phyloP scores from a whole-genome alignment of 805 yeast species.

The Starmerella riodocensis region DNA sequence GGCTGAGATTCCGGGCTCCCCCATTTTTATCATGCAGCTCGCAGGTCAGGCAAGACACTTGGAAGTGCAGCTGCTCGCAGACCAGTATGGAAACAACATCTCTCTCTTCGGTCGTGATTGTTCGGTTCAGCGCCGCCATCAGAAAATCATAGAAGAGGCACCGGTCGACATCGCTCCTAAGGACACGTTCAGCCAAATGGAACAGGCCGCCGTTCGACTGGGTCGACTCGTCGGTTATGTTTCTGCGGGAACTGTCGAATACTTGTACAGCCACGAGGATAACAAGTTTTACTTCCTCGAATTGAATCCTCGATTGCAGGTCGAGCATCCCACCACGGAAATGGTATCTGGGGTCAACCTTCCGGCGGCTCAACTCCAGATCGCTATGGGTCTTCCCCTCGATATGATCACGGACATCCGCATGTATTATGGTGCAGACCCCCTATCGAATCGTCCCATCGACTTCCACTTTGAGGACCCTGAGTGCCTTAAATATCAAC shows the following conservation, averaged over 20 bases:
- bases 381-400: slow-evolving; percentile 99
- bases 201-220: slow-evolving; percentile 90
- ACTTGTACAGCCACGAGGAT: slow-evolving; percentile 84
- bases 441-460: slow-evolving; percentile 77
- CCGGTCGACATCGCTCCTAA: slow-evolving; percentile 90
- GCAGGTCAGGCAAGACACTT: slow-evolving; percentile 97
- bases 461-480: slow-evolving; percentile 78
- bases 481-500: slow-evolving; percentile 61
- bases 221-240: slow-evolving; percentile 97
- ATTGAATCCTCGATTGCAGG: slow-evolving; percentile 96
- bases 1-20: slow-evolving; percentile 97
- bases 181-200: slow-evolving; percentile 82
- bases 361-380: slow-evolving; percentile 97
- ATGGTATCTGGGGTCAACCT: slow-evolving; percentile 97
- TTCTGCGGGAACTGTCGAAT: slow-evolving; percentile 98
- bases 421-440: slow-evolving; percentile 86
- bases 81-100: slow-evolving; percentile 95
- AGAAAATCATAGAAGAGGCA: slow-evolving; percentile 97
- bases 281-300: slow-evolving; percentile 93
- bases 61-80: slow-evolving; percentile 95
- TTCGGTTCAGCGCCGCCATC: slow-evolving; percentile 99
- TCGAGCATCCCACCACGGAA: slow-evolving; percentile 99
- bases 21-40: slow-evolving; percentile 91
- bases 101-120: slow-evolving; percentile 98
- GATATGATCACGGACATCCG: slow-evolving; percentile 90